Evolutionary conservation across 768 basidiomycete species (phyloP).

Genomic region (Nidularia pulvinata): DNA sequence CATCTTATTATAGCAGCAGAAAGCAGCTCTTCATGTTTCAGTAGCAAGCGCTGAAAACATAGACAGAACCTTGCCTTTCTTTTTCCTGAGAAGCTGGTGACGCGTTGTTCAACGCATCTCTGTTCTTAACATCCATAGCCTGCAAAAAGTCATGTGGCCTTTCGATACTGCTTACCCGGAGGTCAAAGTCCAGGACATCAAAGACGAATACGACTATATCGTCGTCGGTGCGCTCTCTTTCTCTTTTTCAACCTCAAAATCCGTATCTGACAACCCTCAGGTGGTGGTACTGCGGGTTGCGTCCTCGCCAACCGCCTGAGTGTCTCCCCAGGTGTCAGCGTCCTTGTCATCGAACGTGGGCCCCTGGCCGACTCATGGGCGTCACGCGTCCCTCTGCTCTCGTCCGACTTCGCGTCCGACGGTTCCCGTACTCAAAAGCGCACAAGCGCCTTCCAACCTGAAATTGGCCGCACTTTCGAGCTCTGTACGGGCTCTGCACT

Average conservation of each 20-base stretch:
- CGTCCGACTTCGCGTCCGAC: constrained; percentile 16
- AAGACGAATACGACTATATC: constrained; percentile 9
- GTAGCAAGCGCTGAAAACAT: too few relatives aligned
- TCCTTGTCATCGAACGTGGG: constrained; percentile 34
- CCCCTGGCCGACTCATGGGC: constrained; percentile 21
- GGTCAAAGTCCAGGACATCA: constrained; percentile 1
- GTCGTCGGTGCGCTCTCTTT: constrained; percentile 5
- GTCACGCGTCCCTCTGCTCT: constrained; percentile 27
- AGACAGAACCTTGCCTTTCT: too few relatives aligned
- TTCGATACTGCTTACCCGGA: constrained; percentile 1
- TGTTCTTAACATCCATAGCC: too few relatives aligned
- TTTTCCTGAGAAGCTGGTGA: too few relatives aligned
- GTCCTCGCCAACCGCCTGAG: constrained; percentile 34
- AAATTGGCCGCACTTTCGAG: constrained; percentile 6
- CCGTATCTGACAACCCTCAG: background rate
- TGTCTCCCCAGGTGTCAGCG: constrained; percentile 20
- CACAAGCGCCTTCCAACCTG: constrained; percentile 9
- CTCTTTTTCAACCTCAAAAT: background rate
- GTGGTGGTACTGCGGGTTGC: constrained; percentile 37
- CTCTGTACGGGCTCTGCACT: constrained; percentile 19
- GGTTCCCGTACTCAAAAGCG: constrained; percentile 11
- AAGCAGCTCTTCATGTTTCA: too few relatives aligned
- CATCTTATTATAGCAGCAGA: too few relatives aligned
- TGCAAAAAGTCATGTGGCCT: constrained; percentile 9
- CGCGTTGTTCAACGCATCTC: too few relatives aligned